Percentiles rank a stretch among this genome's conserved stretches.
Evolutionary conservation across 768 basidiomycete genomes (phyloP).

Genomic region (Piloderma croceum): DNA sequence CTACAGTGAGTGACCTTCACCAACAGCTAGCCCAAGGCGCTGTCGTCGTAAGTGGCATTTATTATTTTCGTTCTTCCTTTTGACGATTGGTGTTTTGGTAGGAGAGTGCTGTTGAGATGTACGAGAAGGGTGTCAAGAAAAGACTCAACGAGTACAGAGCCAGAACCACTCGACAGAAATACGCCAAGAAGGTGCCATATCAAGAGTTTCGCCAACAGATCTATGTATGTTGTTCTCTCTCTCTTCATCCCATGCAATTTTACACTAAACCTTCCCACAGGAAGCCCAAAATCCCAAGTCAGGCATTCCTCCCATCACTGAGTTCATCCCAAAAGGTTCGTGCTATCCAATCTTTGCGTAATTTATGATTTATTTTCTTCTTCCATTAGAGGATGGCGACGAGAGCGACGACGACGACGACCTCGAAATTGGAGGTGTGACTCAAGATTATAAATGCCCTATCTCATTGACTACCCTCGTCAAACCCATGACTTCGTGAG

Average conservation of each 20-base stretch:
- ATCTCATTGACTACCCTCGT: conserved; percentile 61
- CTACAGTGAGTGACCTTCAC: conserved; percentile 48
- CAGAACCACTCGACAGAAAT: conserved; percentile 76
- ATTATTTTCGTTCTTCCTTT: background rate
- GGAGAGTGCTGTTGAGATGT: conserved; percentile 48
- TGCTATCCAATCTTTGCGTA: background rate
- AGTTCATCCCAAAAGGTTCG: conserved; percentile 67
- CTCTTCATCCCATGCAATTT: background rate
- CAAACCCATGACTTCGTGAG: conserved; percentile 82
- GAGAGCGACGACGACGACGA: conserved; percentile 85
- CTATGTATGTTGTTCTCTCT: conserved; percentile 44
- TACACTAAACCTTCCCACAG: conserved; percentile 31
- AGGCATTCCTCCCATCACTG: conserved; percentile 73
- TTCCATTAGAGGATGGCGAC: conserved; percentile 66
- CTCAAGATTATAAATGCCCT: conserved; percentile 81
- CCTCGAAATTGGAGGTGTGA: conserved; percentile 80
- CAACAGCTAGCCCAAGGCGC: conserved; percentile 52
- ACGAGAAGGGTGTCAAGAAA: conserved; percentile 41
- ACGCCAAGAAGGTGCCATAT: conserved; percentile 58
- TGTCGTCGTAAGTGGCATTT: conserved; percentile 46
- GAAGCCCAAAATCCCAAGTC: conserved; percentile 59
- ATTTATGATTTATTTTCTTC: background rate
- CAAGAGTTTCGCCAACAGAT: conserved; percentile 56
- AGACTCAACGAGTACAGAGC: conserved; percentile 42
- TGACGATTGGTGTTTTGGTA: conserved; percentile 21